Evolutionary conservation across 2,329 filamentous ascomycete genomes (phyloP).

Genomic region (Thelonectria blattea): DNA sequence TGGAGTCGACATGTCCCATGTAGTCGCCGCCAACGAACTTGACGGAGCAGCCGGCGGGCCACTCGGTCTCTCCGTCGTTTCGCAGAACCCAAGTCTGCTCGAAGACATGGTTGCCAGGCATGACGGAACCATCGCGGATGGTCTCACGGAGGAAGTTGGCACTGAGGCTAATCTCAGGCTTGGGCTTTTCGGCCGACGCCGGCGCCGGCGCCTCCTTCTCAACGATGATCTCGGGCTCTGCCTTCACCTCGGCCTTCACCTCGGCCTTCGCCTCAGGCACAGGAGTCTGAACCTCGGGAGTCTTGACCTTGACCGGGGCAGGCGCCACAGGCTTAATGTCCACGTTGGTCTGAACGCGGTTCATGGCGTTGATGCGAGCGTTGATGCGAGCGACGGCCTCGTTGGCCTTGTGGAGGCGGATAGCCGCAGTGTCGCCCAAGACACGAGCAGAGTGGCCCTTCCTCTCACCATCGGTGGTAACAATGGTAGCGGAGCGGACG

Average conservation of each 20-base stretch:
- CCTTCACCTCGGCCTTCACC: constrained; percentile 38
- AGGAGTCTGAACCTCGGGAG: neutral
- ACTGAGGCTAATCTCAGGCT: constrained; percentile 44
- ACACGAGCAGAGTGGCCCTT: constrained; percentile 67
- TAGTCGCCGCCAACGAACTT: constrained; percentile 93
- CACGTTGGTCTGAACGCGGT: constrained; percentile 72
- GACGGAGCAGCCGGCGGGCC: constrained; percentile 90
- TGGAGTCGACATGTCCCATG: constrained; percentile 89
- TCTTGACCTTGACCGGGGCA: constrained; percentile 16
- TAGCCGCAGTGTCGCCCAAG: constrained; percentile 69
- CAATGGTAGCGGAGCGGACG: constrained; percentile 85
- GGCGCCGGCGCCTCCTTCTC: constrained; percentile 21
- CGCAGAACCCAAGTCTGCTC: constrained; percentile 90
- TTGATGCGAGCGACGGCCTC: constrained; percentile 55
- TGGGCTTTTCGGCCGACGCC: constrained; percentile 2
- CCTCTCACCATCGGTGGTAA: constrained; percentile 79
- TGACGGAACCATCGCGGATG: constrained; percentile 76
- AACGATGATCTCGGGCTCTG: constrained; percentile 32
- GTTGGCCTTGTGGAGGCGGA: constrained; percentile 54
- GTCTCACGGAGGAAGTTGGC: constrained; percentile 79
- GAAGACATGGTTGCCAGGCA: constrained; percentile 76
- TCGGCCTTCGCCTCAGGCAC: constrained; percentile 32
- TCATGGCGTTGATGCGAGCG: constrained; percentile 54
- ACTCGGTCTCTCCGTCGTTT: constrained; percentile 79
- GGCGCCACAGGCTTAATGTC: constrained; percentile 70